These are phyloP conservation scores for Exophiala sp. DNA, from an alignment of 2,329 filamentous ascomycete species.

Conservation along the genomic window DNA sequence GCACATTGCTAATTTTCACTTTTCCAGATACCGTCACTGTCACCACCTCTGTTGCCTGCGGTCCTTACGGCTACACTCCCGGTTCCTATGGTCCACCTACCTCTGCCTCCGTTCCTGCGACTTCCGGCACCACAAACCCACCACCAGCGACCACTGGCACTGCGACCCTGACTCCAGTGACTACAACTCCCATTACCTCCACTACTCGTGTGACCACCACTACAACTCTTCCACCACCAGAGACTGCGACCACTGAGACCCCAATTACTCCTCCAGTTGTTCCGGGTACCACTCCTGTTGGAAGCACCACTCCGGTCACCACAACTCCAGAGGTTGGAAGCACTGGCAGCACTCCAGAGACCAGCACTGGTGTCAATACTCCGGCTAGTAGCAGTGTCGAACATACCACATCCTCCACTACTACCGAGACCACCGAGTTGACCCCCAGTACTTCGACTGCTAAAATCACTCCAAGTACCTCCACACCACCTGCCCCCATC, in stretches of 20 bases:
- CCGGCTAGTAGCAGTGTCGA: conserved; percentile 7
- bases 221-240: neutral
- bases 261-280: conserved; percentile 10
- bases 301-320: neutral
- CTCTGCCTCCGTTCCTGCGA: conserved; percentile 8
- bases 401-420: conserved; percentile 8
- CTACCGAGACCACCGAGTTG: conserved; percentile 13
- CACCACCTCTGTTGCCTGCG: conserved; percentile 5
- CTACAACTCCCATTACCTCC: conserved; percentile 4
- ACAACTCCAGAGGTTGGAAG: conserved; percentile 8
- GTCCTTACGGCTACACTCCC: neutral
- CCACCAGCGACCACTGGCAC: conserved; percentile 3
- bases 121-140: conserved; percentile 1
- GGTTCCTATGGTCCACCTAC: conserved; percentile 1
- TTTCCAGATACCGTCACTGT: conserved; percentile 10
- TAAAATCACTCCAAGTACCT: conserved; percentile 14
- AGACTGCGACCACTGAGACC: conserved; percentile 7
- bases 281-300: conserved; percentile 8
- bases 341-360: conserved; percentile 9
- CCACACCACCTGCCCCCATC: conserved; percentile 21
- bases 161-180: neutral
- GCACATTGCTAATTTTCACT: conserved; percentile 10
- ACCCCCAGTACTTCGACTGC: conserved; percentile 14
- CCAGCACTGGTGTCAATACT: conserved; percentile 4
- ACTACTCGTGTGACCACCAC: neutral